Evolutionary conservation across 441 rosid genomes (phyloP).

Genomic region (Bruguiera hainesii): DNA sequence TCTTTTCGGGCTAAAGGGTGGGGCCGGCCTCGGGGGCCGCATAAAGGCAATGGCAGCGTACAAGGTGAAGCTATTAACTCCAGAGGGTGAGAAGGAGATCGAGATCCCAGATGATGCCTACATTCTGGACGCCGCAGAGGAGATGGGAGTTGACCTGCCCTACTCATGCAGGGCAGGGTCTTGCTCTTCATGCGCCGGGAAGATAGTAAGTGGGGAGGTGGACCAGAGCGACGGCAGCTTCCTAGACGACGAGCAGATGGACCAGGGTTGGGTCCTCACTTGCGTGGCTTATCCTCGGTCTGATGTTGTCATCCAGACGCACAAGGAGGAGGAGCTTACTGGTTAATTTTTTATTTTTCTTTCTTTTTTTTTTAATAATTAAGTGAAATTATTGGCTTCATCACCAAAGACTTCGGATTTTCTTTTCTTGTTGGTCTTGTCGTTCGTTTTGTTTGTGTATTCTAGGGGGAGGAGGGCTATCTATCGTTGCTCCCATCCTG

Average conservation of each 20-base stretch:
- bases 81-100: conserved; percentile 50
- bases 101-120: conserved; percentile 53
- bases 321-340: conserved; percentile 79
- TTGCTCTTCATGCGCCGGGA: conserved; percentile 88
- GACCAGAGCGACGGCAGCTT: conserved; percentile 83
- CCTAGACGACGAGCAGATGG: conserved; percentile 79
- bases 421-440: too few relatives aligned
- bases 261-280: conserved; percentile 68
- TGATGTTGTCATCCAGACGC: conserved; percentile 69
- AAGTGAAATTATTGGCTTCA: too few relatives aligned
- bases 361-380: not conserved
- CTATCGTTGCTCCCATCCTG: too few relatives aligned
- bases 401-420: too few relatives aligned
- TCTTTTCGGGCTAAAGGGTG: conserved; percentile 53
- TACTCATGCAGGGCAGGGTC: conserved; percentile 97
- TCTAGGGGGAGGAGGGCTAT: too few relatives aligned
- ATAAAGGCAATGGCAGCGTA: conserved; percentile 55
- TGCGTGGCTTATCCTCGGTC: conserved; percentile 67
- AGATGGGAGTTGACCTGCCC: conserved; percentile 67
- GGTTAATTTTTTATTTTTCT: conserved; percentile 13
- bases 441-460: too few relatives aligned
- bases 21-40: conserved; percentile 43
- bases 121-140: conserved; percentile 72
- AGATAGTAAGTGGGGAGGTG: conserved; percentile 40
- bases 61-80: conserved; percentile 81